Evolutionary conservation across 2,329 filamentous ascomycete species (phyloP), one percentile per base, ranked within the genome.

Genomic region (Berkeleyomyces rouxiae): DNA sequence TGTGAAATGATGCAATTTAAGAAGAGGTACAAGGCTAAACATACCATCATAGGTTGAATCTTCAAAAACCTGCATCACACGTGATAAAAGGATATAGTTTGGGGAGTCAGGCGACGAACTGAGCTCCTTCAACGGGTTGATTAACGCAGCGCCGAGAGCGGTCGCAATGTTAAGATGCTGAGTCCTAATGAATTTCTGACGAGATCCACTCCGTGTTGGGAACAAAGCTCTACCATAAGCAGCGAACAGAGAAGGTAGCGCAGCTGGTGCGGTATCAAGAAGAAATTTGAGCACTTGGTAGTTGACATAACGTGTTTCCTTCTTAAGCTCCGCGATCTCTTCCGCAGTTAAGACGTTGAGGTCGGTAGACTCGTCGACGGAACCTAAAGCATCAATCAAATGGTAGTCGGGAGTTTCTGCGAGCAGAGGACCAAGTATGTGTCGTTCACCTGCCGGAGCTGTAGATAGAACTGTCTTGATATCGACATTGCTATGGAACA

Each of bases 211-310:
- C 59, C 90, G 83, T 64, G 89, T 87, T 51, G 84, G 83, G 3
- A 95, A 78, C 31, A 97, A 76, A 13, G 87, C 82, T 71, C 90
- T 93, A 10, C 92, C 92, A 51, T 97, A 76, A 1, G 84, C 86
- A 69, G 95, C 89, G 70, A 96, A 87, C 67, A 97, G 87, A 0
- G 87, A 85, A 16, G 89, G 87, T n/a, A 91, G 86, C 2, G 86
- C 85, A 7, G 84, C 84, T 31, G 91, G 85, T 68, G 95, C 81
- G 42, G 88, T 85, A 68, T 87, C 86, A 10, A 97, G 78, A 9
- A 97, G 77, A 67, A 85, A 85, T 44, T 86, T 82, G 53, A 97
- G 78, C 10, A 82, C 85, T 70, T 87, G 83, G 47, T 86, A 90
- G 71, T 97, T 99, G 70, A 87, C 74, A 67, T 76, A 83, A n/a